Conservation (phyloP, 2,329 filamentous ascomycete genomes). For the Cadophora sp. region DNA sequence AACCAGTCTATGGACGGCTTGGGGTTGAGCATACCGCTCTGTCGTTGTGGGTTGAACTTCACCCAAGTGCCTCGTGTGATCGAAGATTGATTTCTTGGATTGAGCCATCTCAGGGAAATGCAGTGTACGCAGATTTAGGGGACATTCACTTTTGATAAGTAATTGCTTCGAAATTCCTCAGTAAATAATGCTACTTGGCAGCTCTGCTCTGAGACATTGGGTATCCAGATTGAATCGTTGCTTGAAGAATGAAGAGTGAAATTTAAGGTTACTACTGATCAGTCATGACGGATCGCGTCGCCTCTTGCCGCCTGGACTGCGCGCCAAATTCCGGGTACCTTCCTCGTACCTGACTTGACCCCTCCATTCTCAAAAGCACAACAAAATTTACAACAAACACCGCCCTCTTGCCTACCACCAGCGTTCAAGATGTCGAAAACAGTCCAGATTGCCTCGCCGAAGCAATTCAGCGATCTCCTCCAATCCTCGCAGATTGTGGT, state of each 20-base stretch:
- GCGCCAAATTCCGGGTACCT: slow-evolving; percentile 12
- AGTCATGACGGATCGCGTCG: slow-evolving; percentile 2
- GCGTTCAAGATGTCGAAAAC: slow-evolving; percentile 45
- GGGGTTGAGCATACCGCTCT: too few relatives aligned
- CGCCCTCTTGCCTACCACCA: neutral
- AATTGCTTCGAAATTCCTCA: too few relatives aligned
- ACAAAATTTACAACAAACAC: slow-evolving; percentile 8
- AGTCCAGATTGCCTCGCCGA: slow-evolving; percentile 58
- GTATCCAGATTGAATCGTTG: neutral
- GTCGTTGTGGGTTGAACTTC: too few relatives aligned
- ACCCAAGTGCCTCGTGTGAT: too few relatives aligned
- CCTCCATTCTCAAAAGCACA: slow-evolving; percentile 1
- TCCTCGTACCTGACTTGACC: slow-evolving; percentile 6
- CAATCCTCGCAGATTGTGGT: slow-evolving; percentile 80
- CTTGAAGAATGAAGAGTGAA: neutral
- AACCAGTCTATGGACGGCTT: too few relatives aligned
- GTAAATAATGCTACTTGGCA: too few relatives aligned
- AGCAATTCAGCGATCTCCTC: slow-evolving; percentile 73
- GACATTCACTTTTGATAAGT: too few relatives aligned
- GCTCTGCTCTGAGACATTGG: too few relatives aligned
- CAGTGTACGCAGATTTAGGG: too few relatives aligned
- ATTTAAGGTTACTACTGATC: neutral
- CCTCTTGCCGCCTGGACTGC: slow-evolving; percentile 13
- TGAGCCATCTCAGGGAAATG: too few relatives aligned
- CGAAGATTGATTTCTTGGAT: too few relatives aligned